Evolutionary conservation across 2,329 filamentous ascomycete genomes (phyloP).

Genomic region (Capronia coronata): DNA sequence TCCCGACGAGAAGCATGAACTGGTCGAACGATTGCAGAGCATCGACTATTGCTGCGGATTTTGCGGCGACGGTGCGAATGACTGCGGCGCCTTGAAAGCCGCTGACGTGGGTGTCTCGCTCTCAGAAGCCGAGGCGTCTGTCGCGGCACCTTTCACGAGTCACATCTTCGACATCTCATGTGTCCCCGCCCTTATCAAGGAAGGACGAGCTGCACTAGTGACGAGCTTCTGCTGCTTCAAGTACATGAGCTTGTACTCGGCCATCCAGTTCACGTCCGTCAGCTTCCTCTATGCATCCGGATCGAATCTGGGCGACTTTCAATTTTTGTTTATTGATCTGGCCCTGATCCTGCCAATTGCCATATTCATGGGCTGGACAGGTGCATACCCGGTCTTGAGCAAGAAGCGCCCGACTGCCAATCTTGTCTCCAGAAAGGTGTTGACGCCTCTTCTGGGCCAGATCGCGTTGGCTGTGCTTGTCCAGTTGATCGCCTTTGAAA

Average conservation of each 20-base stretch:
- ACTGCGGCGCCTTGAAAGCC: conserved; percentile 92
- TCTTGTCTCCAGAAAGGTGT: conserved; percentile 84
- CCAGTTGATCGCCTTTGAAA: conserved; percentile 66
- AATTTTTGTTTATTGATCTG: conserved; percentile 95
- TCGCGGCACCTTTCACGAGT: conserved; percentile 96
- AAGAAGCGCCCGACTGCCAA: conserved; percentile 85
- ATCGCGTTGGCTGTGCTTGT: conserved; percentile 73
- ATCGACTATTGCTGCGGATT: conserved; percentile 95
- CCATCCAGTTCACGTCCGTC: conserved; percentile 97
- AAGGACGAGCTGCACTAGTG: conserved; percentile 90
- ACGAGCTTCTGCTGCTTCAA: conserved; percentile 99
- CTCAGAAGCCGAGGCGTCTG: conserved; percentile 93
- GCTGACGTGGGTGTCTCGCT: conserved; percentile 96
- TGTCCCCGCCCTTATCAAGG: conserved; percentile 86
- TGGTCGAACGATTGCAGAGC: conserved; percentile 93
- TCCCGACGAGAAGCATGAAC: conserved; percentile 94
- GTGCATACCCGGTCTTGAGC: conserved; percentile 68
- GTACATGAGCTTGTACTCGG: conserved; percentile 98
- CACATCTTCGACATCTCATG: conserved; percentile 94
- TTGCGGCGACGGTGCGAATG: conserved; percentile 94
- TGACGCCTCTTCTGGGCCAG: conserved; percentile 82
- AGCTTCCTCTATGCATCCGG: conserved; percentile 92
- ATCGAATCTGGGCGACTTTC: conserved; percentile 93
- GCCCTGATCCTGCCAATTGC: conserved; percentile 89
- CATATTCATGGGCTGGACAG: conserved; percentile 98